phyloP scores from a whole-genome alignment of 176 grass and related monocot species.

The Musa schizocarpa region DNA sequence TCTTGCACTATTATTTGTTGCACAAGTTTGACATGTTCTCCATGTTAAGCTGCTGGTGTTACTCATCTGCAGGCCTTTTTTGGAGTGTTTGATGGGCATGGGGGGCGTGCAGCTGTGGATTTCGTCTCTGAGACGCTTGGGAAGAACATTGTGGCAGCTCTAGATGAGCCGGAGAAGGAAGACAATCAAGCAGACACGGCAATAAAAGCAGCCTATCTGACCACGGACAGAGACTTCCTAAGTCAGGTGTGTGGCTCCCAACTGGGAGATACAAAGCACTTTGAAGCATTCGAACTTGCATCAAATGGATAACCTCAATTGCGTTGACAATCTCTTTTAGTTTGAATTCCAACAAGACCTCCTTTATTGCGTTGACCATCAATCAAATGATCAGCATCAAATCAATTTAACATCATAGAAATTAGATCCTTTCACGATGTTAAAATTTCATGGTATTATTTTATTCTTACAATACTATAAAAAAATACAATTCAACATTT shows the following conservation, averaged over 20 bases:
- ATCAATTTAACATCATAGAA: too few relatives aligned
- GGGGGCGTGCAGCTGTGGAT: conserved; percentile 72
- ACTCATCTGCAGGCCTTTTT: conserved; percentile 58
- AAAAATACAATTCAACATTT: too few relatives aligned
- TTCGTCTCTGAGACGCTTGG: conserved; percentile 55
- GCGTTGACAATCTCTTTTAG: too few relatives aligned
- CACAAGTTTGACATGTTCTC: too few relatives aligned
- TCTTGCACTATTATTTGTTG: too few relatives aligned
- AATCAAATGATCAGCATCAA: too few relatives aligned
- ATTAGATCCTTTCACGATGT: too few relatives aligned
- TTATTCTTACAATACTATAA: too few relatives aligned
- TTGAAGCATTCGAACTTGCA: background rate
- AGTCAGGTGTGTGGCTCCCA: conserved; percentile 39
- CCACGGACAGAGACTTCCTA: conserved; percentile 68
- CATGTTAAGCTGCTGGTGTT: background rate
- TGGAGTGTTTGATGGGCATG: conserved; percentile 84
- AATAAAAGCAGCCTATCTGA: conserved; percentile 49
- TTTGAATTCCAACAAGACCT: too few relatives aligned
- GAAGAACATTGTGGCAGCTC: conserved; percentile 40
- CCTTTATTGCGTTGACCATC: too few relatives aligned
- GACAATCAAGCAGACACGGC: conserved; percentile 28
- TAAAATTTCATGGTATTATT: too few relatives aligned
- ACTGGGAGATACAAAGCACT: background rate
- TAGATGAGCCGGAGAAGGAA: conserved; percentile 11
- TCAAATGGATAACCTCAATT: too few relatives aligned